phyloP scores from a whole-genome alignment of 1,284 basidiomycete genomes.

The Sanghuangporus weigelae region DNA sequence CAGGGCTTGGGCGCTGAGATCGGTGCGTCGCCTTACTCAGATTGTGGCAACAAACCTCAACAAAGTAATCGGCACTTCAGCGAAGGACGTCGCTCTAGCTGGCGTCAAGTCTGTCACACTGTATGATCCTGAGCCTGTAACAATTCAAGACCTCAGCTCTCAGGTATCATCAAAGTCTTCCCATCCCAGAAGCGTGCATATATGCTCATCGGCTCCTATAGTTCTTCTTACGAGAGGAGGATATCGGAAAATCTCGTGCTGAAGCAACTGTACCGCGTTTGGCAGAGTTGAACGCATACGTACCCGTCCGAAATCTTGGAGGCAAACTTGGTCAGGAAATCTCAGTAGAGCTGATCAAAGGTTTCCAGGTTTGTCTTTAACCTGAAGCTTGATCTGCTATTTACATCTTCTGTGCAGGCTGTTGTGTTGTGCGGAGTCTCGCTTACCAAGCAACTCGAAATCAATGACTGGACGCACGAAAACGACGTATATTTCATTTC shows the following conservation, averaged over 20 bases:
- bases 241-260: conserved; percentile 86
- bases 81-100: conserved; percentile 94
- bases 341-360: conserved; percentile 72
- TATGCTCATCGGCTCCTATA: conserved; percentile 29
- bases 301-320: conserved; percentile 81
- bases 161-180: conserved; percentile 53
- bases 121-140: conserved; percentile 89
- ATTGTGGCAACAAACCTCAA: neutral
- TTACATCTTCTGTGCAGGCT: conserved; percentile 43
- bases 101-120: conserved; percentile 98
- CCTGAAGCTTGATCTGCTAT: neutral
- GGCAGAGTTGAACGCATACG: conserved; percentile 94
- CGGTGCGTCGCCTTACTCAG: conserved; percentile 44
- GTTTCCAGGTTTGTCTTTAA: conserved; percentile 71
- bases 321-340: conserved; percentile 69
- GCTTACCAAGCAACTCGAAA: conserved; percentile 83
- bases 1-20: conserved; percentile 96
- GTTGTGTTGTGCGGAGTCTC: conserved; percentile 85
- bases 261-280: conserved; percentile 85
- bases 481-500: conserved; percentile 92
- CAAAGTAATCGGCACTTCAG: conserved; percentile 36
- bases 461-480: conserved; percentile 90
- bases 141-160: conserved; percentile 86
- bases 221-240: conserved; percentile 92
- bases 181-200: neutral